Evolutionary conservation across 176 grass and related monocot species (phyloP).

Genomic region (Avena atlantica): DNA sequence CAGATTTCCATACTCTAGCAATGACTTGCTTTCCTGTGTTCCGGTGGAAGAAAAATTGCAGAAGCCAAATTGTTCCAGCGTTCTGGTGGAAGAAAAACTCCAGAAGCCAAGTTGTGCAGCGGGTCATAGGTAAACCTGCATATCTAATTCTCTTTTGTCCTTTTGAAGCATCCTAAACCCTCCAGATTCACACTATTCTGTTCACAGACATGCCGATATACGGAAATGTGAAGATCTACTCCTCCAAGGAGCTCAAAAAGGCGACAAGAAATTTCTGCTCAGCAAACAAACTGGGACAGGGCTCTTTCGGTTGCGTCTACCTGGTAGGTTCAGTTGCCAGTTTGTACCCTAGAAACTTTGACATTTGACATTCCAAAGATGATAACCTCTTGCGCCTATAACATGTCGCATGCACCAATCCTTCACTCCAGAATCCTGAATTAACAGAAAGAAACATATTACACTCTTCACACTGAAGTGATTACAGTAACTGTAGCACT

Average conservation of each 20-base stretch:
- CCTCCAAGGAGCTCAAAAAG: constrained; percentile 70
- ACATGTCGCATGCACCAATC: neutral
- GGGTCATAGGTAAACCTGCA: constrained; percentile 51
- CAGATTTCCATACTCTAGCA: neutral
- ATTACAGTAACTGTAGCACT: constrained; percentile 5
- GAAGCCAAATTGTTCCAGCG: constrained; percentile 27
- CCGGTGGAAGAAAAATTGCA: constrained; percentile 47
- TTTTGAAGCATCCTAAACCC: constrained; percentile 20
- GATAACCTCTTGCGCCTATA: neutral
- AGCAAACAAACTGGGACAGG: constrained; percentile 79
- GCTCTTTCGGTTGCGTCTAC: constrained; percentile 87
- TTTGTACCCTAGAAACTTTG: neutral
- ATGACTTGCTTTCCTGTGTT: constrained; percentile 61
- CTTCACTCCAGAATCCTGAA: neutral
- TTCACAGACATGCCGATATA: constrained; percentile 39
- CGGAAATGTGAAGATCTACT: constrained; percentile 73
- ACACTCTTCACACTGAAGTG: neutral
- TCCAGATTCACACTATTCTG: constrained; percentile 24
- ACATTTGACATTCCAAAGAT: constrained; percentile 16
- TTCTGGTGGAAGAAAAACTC: constrained; percentile 49
- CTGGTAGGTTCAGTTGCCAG: constrained; percentile 52
- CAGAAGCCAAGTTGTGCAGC: constrained; percentile 49
- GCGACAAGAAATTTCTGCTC: constrained; percentile 72
- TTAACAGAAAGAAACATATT: neutral
- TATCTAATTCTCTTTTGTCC: constrained; percentile 17